phyloP scores from a whole-genome alignment of 2,329 filamentous ascomycete species.

The Dactylellina sp. region DNA sequence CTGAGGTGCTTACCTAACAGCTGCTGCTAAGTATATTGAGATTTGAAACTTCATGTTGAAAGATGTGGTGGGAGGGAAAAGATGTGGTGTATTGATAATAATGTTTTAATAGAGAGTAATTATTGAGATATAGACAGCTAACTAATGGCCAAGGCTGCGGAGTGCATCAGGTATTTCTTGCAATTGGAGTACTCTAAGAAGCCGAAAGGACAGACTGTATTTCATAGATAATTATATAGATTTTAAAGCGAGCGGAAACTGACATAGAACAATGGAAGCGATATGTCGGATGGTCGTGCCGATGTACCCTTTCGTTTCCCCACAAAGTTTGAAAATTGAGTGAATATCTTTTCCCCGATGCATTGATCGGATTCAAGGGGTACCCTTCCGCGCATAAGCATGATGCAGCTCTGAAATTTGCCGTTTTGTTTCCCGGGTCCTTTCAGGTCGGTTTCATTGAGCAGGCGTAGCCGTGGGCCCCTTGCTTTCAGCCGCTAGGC shows the following conservation, averaged over 20 bases:
- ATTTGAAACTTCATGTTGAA: not conserved
- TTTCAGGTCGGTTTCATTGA: too few relatives aligned
- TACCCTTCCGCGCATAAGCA: not conserved
- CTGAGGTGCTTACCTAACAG: not conserved
- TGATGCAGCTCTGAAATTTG: not conserved
- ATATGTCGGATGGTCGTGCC: slow-evolving; percentile 12
- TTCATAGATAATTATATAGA: too few relatives aligned
- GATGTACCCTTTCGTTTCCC: slow-evolving; percentile 1
- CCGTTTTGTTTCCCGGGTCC: not conserved
- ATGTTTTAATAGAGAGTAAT: not conserved
- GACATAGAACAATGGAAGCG: too few relatives aligned
- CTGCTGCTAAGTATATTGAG: slow-evolving; percentile 5
- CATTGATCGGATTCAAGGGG: not conserved
- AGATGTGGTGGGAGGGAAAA: too few relatives aligned
- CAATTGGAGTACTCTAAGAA: too few relatives aligned
- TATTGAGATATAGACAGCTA: too few relatives aligned
- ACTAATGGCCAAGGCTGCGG: too few relatives aligned
- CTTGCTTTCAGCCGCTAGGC: slow-evolving; percentile 30
- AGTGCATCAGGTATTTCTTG: too few relatives aligned
- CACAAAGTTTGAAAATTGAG: not conserved
- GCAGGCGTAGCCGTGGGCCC: not conserved
- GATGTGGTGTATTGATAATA: too few relatives aligned
- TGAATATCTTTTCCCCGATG: slow-evolving; percentile 13
- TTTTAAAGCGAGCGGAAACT: too few relatives aligned
- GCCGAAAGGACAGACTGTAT: too few relatives aligned